Evolutionary conservation across 2,329 filamentous ascomycete species (phyloP).

Genomic region (Raffaelea arxii): DNA sequence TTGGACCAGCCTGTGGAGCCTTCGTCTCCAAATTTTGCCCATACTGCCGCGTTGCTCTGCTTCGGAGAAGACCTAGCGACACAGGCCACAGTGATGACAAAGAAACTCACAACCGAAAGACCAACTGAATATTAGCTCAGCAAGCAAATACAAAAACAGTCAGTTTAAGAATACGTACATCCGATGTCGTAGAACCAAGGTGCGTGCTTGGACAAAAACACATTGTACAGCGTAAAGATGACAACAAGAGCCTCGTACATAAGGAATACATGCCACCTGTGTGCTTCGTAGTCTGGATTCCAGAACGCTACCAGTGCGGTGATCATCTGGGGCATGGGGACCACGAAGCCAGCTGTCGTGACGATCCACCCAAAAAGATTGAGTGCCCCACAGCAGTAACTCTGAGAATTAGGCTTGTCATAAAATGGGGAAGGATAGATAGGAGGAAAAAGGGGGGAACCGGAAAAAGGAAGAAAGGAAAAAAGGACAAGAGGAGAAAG

Average conservation of each 20-base stretch:
- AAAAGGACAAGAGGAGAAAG: no score
- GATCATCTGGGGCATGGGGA: conserved; percentile 7
- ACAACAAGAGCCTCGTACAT: neutral
- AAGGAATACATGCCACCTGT: conserved; percentile 9
- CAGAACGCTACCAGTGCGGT: conserved; percentile 2
- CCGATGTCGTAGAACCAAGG: neutral
- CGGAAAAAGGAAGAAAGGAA: no score
- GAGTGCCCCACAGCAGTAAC: conserved; percentile 10
- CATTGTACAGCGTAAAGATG: conserved; percentile 4
- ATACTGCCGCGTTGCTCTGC: conserved; percentile 15
- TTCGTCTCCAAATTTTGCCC: conserved; percentile 18
- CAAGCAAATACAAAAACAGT: neutral
- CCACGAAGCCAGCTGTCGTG: conserved; percentile 7
- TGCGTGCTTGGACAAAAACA: conserved; percentile 4
- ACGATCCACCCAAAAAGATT: conserved; percentile 11
- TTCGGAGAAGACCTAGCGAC: conserved; percentile 14
- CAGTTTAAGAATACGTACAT: neutral
- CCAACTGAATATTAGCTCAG: conserved; percentile 5
- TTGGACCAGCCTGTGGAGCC: conserved; percentile 15
- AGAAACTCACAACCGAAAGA: conserved; percentile 21
- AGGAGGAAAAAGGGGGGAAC: conserved; percentile 9
- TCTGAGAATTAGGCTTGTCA: no score
- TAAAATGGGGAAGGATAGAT: neutral
- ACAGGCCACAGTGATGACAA: conserved; percentile 19
- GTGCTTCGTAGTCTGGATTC: conserved; percentile 5